Conservation (phyloP, 208 protist genomes). For the Crithidia expoeki region DNA sequence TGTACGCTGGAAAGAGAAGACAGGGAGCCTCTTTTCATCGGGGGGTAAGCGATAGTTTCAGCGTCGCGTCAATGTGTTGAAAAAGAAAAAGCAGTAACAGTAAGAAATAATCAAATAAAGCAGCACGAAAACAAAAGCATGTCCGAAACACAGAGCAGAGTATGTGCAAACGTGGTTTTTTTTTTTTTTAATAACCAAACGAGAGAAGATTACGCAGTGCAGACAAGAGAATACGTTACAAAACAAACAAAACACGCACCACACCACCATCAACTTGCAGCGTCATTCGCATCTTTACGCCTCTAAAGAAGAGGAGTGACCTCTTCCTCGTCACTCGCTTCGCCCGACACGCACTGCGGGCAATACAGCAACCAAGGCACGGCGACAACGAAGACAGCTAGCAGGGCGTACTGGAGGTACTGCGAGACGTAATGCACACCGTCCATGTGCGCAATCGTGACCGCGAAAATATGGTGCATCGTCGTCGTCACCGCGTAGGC, state of each 20-base stretch:
- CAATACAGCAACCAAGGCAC: conserved; percentile 29
- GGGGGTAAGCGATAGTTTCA: too few relatives aligned
- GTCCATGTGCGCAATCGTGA: conserved; percentile 50
- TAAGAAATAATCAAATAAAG: too few relatives aligned
- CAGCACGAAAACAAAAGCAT: too few relatives aligned
- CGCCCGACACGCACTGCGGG: conserved; percentile 10
- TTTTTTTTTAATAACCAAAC: too few relatives aligned
- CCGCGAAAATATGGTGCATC: conserved; percentile 54
- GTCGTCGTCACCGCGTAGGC: conserved; percentile 69
- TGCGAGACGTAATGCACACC: conserved; percentile 53
- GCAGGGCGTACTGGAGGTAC: conserved; percentile 63
- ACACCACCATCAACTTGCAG: too few relatives aligned
- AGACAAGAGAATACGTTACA: conserved; percentile 13
- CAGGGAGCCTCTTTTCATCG: too few relatives aligned
- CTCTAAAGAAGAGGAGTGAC: conserved; percentile 21
- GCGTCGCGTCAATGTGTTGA: too few relatives aligned
- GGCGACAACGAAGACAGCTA: conserved; percentile 35
- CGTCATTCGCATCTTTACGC: background rate
- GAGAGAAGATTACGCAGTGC: too few relatives aligned
- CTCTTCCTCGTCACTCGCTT: conserved; percentile 27
- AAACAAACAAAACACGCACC: conserved; percentile 6
- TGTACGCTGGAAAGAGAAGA: conserved; percentile 1
- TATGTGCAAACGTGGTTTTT: background rate
- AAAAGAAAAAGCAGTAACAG: too few relatives aligned
- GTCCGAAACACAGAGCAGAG: too few relatives aligned